phyloP scores from a whole-genome alignment of 441 rosid genomes.

The Syzygium syzygioides region DNA sequence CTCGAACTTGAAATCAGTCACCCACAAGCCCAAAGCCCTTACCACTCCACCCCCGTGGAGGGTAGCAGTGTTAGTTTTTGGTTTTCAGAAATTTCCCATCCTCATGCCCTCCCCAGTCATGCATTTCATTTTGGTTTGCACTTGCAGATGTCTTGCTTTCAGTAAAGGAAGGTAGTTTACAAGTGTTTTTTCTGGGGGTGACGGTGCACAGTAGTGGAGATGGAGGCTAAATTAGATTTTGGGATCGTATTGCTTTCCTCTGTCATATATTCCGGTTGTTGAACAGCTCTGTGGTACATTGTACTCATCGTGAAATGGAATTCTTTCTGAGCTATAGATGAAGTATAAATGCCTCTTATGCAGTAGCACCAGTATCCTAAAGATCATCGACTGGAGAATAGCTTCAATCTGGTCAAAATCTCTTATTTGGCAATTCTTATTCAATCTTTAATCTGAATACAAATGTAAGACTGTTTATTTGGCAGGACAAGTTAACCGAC shows the following conservation, averaged over 20 bases:
- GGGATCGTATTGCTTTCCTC: not conserved
- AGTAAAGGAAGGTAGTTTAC: not conserved
- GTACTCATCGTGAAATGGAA: not conserved
- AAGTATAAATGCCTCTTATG: not conserved
- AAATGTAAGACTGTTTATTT: not conserved
- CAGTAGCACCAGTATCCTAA: not conserved
- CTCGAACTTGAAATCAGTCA: too few relatives aligned
- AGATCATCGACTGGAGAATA: not conserved
- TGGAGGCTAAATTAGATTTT: not conserved
- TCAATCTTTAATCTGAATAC: not conserved
- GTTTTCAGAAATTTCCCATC: not conserved
- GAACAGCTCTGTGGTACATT: not conserved
- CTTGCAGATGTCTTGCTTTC: not conserved
- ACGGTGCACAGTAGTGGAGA: not conserved
- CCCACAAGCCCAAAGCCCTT: too few relatives aligned
- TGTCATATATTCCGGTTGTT: not conserved
- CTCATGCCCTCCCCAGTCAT: not conserved
- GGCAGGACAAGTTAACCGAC: not conserved
- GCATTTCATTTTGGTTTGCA: not conserved
- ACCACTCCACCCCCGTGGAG: too few relatives aligned
- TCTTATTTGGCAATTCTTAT: not conserved
- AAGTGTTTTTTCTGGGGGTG: not conserved
- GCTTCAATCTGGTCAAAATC: not conserved
- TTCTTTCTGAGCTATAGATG: not conserved
- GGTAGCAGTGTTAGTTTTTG: not conserved